Percentiles rank a stretch among this genome's conserved stretches.
These are phyloP conservation scores for Botrytis sinoallii DNA, from an alignment of 2,329 filamentous ascomycete genomes.

Conservation along the genomic window DNA sequence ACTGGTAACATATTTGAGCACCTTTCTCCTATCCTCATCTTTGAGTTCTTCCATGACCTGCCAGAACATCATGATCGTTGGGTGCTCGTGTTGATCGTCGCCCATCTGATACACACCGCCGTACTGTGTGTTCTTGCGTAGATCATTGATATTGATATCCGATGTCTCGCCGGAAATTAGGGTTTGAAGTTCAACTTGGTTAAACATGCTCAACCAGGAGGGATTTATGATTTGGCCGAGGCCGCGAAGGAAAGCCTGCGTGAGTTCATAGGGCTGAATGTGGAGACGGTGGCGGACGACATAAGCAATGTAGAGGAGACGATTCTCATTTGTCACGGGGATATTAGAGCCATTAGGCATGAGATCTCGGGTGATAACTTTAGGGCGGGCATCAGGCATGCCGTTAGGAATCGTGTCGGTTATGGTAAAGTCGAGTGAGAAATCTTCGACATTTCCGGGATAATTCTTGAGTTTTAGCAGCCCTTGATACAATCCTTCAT, in stretches of 20 bases:
- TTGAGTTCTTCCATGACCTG: slow-evolving; percentile 73
- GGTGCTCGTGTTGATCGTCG: slow-evolving; percentile 83
- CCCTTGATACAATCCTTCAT: slow-evolving; percentile 86
- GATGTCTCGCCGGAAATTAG: slow-evolving; percentile 85
- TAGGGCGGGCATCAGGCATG: slow-evolving; percentile 45
- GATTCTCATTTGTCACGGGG: slow-evolving; percentile 85
- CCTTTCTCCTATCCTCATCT: slow-evolving; percentile 75
- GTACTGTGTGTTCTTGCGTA: slow-evolving; percentile 80
- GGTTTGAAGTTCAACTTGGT: slow-evolving; percentile 89
- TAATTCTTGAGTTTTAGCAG: slow-evolving; percentile 83
- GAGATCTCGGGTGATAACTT: slow-evolving; percentile 70
- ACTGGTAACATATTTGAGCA: slow-evolving; percentile 93
- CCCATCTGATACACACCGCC: slow-evolving; percentile 85
- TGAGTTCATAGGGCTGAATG: slow-evolving; percentile 76
- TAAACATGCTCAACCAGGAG: slow-evolving; percentile 97
- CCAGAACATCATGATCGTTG: slow-evolving; percentile 87
- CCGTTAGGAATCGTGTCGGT: slow-evolving; percentile 61
- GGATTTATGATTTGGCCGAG: slow-evolving; percentile 86
- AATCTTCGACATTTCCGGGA: slow-evolving; percentile 72
- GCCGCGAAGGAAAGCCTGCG: slow-evolving; percentile 81
- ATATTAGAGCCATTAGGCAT: slow-evolving; percentile 73
- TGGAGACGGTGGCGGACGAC: slow-evolving; percentile 85
- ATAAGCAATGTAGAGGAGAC: slow-evolving; percentile 89
- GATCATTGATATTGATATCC: slow-evolving; percentile 82
- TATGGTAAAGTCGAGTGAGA: slow-evolving; percentile 85